These are phyloP conservation scores for Lichenothelia convexa DNA, from an alignment of 495 filamentous ascomycete species.

Conservation along the genomic window DNA sequence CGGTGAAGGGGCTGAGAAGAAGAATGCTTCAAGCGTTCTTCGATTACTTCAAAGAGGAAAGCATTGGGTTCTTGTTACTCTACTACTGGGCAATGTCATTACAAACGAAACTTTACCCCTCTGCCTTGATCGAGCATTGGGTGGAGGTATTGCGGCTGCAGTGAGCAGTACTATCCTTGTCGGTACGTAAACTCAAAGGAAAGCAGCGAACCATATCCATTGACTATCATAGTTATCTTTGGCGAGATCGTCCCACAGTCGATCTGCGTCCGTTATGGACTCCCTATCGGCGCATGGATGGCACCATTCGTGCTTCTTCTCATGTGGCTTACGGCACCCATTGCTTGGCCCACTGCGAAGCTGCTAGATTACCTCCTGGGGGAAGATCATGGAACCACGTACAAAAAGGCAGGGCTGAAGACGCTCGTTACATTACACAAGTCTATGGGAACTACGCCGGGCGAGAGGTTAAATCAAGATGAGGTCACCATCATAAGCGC, in stretches of 20 bases:
- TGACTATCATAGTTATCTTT: slow-evolving; percentile 62
- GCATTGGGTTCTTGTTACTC: slow-evolving; percentile 96
- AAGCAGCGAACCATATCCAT: too few species aligned
- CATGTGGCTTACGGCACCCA: slow-evolving; percentile 78
- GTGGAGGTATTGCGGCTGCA: slow-evolving; percentile 88
- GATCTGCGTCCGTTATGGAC: slow-evolving; percentile 86
- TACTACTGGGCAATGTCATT: slow-evolving; percentile 90
- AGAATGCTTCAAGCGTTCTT: slow-evolving; percentile 66
- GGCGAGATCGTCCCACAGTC: slow-evolving; percentile 93
- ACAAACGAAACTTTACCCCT: slow-evolving; percentile 96
- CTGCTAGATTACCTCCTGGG: slow-evolving; percentile 75
- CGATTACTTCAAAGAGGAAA: slow-evolving; percentile 72
- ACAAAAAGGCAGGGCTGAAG: slow-evolving; percentile 88
- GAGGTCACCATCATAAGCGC: slow-evolving; percentile 98
- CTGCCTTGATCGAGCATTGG: slow-evolving; percentile 79
- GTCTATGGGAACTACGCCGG: slow-evolving; percentile 60
- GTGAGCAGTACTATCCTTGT: slow-evolving; percentile 83
- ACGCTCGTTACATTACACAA: slow-evolving; percentile 86
- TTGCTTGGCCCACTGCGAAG: slow-evolving; percentile 82
- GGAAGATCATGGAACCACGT: slow-evolving; percentile 82
- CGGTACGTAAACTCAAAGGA: slow-evolving; percentile 39
- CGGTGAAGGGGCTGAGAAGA: slow-evolving; percentile 62
- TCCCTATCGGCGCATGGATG: slow-evolving; percentile 93
- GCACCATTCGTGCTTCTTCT: slow-evolving; percentile 69
- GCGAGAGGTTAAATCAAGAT: slow-evolving; percentile 84